These are phyloP conservation scores for Penicillium bovifimosum DNA, from an alignment of 495 filamentous ascomycete species.

Conservation along the genomic window DNA sequence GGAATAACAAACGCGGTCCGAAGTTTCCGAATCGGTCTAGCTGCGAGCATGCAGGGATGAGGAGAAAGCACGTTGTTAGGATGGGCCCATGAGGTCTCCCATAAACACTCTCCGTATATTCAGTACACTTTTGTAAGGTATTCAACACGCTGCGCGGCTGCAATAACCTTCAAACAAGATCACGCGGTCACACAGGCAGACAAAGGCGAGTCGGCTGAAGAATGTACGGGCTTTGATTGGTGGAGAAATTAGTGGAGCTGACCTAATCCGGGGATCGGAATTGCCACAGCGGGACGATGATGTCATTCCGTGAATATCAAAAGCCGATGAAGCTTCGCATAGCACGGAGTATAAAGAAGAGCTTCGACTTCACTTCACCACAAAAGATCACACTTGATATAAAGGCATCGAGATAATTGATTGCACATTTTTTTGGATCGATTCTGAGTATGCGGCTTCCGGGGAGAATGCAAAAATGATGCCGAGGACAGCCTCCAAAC, in stretches of 20 bases:
- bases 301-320: slow-evolving; percentile 3
- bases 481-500: too few species aligned
- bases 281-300: slow-evolving; percentile 13
- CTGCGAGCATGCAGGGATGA: background rate
- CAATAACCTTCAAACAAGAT: background rate
- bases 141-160: too few species aligned
- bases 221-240: slow-evolving; percentile 13
- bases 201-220: slow-evolving; percentile 20
- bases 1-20: slow-evolving; percentile 5
- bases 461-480: too few species aligned
- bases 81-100: too few species aligned
- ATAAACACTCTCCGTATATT: too few species aligned
- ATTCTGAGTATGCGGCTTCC: too few species aligned
- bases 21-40: background rate
- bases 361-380: background rate
- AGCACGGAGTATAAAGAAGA: background rate
- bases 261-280: slow-evolving; percentile 15
- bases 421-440: too few species aligned
- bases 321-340: too few species aligned
- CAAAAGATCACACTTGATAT: background rate
- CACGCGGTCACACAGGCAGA: background rate
- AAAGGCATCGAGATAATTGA: too few species aligned
- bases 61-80: too few species aligned
- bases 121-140: too few species aligned
- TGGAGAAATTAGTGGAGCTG: background rate